phyloP scores from a whole-genome alignment of 108 stramenopile genomes.

The Stephanodiscus triporus region DNA sequence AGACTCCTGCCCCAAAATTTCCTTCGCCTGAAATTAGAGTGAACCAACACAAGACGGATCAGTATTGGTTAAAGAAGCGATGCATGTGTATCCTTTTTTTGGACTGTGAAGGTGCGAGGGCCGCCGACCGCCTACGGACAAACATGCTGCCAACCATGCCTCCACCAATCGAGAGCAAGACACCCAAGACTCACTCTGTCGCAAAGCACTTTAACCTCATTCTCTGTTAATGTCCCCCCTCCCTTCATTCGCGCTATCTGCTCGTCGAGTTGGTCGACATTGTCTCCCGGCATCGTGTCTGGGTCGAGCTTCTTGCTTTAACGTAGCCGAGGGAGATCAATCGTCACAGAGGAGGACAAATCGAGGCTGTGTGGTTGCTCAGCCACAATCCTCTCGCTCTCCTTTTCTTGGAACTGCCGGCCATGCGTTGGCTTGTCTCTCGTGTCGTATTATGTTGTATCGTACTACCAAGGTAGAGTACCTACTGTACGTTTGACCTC shows the following conservation, averaged over 20 bases:
- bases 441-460: too few species aligned
- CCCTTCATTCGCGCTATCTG: conserved; percentile 77
- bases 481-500: too few species aligned
- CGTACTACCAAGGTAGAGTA: too few species aligned
- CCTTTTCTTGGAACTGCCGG: too few species aligned
- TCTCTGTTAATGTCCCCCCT: conserved; percentile 83
- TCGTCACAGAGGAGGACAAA: too few species aligned
- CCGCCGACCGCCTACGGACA: neutral
- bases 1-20: conserved; percentile 82
- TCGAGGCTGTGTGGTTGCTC: too few species aligned
- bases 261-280: conserved; percentile 68
- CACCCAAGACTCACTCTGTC: conserved; percentile 69
- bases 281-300: conserved; percentile 43
- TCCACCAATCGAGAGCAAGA: neutral
- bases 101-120: neutral
- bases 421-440: too few species aligned
- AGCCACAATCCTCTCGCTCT: too few species aligned
- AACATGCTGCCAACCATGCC: neutral
- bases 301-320: neutral
- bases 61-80: neutral
- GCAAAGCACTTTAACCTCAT: conserved; percentile 86
- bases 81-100: neutral
- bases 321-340: too few species aligned
- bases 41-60: neutral
- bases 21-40: conserved; percentile 52